Evolutionary conservation across 106 monocot genomes (phyloP).

Genomic region (Dendrobium chrysotoxum): DNA sequence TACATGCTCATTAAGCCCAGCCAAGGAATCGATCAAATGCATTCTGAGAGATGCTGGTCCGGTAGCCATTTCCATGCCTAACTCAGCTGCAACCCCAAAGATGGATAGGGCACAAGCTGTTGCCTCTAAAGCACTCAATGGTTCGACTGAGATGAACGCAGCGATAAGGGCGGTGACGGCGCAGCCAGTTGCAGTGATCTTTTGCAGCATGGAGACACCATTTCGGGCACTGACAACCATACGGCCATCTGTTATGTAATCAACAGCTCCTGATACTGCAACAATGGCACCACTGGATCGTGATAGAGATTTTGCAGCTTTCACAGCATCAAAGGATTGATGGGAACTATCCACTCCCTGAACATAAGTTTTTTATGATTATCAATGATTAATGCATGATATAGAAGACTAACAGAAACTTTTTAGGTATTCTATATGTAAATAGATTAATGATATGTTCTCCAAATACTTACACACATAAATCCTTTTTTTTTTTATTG

Average conservation of each 20-base stretch:
- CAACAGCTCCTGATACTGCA: constrained; percentile 57
- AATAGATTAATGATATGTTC: too few species aligned
- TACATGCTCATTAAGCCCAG: constrained; percentile 41
- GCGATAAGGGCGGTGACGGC: constrained; percentile 78
- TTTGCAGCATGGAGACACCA: constrained; percentile 83
- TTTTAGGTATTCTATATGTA: too few species aligned
- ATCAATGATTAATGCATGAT: background rate
- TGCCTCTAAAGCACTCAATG: constrained; percentile 43
- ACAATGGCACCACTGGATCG: constrained; percentile 33
- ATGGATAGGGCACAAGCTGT: constrained; percentile 66
- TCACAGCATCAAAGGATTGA: constrained; percentile 51
- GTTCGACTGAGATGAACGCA: constrained; percentile 70
- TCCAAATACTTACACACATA: too few species aligned
- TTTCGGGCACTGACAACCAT: constrained; percentile 37
- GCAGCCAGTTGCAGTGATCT: constrained; percentile 82
- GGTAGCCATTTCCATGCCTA: constrained; percentile 50
- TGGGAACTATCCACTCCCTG: constrained; percentile 86
- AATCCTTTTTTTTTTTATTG: too few species aligned
- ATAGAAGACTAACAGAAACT: background rate
- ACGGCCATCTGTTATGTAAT: constrained; percentile 47
- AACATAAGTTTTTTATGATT: background rate
- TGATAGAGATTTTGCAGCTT: constrained; percentile 52
- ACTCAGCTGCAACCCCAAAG: constrained; percentile 68
- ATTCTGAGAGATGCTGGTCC: constrained; percentile 75
- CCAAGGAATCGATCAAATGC: constrained; percentile 67